Evolutionary conservation across 306 rosid genomes (phyloP).

Genomic region (Arachis stenosperma): DNA sequence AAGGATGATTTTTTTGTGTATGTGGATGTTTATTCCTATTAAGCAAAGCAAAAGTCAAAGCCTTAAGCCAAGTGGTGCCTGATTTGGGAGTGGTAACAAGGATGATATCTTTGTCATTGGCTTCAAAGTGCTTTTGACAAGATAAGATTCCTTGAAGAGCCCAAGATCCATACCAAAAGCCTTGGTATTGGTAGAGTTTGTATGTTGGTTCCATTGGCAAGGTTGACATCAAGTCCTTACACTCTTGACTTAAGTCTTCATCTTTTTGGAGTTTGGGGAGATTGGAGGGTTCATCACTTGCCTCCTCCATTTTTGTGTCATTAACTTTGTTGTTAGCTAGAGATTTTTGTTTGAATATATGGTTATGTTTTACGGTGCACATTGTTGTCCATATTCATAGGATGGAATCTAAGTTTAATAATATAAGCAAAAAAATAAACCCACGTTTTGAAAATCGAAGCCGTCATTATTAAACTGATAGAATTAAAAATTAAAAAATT

Average conservation of each 20-base stretch:
- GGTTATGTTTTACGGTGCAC: background rate
- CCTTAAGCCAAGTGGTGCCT: constrained; percentile 61
- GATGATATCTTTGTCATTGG: constrained; percentile 38
- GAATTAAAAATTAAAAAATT: too few species aligned
- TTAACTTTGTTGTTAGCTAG: too few species aligned
- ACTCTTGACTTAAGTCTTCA: background rate
- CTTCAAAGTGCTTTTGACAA: background rate
- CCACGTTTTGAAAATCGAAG: too few species aligned
- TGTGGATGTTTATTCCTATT: constrained; percentile 29
- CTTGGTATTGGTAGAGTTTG: background rate
- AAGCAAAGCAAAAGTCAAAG: constrained; percentile 37
- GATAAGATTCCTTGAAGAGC: background rate
- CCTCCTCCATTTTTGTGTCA: too few species aligned
- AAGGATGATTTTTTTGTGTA: background rate
- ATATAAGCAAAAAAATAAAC: too few species aligned
- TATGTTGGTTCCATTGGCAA: background rate
- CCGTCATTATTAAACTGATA: too few species aligned
- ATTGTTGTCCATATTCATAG: background rate
- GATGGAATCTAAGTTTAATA: background rate
- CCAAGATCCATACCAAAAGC: background rate
- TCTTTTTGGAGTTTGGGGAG: background rate
- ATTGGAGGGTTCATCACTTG: background rate
- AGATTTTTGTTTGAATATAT: too few species aligned
- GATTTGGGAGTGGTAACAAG: constrained; percentile 46
- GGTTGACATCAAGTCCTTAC: background rate